A percentile compares a stretch with the other conserved stretches of the same genome.
phyloP scores from a whole-genome alignment of 495 filamentous ascomycete species.

The Penicillium alfredii region DNA sequence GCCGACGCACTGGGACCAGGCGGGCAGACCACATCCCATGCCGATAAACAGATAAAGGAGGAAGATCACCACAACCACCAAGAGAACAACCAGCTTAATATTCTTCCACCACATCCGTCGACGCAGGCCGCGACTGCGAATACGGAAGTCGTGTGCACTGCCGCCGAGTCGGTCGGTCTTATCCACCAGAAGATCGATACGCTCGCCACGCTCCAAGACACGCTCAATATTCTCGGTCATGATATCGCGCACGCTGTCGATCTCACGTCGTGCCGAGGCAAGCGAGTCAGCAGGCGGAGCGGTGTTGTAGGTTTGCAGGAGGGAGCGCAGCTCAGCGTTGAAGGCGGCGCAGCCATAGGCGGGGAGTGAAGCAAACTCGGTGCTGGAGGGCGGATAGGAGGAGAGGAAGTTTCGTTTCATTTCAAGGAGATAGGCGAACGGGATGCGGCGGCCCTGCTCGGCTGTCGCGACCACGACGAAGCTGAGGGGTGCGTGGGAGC shows the following conservation, averaged over 20 bases:
- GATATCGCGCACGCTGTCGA: slow-evolving; percentile 87
- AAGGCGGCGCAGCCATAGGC: slow-evolving; percentile 88
- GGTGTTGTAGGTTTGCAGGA: slow-evolving; percentile 83
- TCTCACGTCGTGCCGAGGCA: slow-evolving; percentile 74
- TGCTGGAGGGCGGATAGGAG: slow-evolving; percentile 59
- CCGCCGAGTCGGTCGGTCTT: slow-evolving; percentile 91
- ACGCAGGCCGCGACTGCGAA: slow-evolving; percentile 78
- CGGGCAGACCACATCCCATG: slow-evolving; percentile 67
- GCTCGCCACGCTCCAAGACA: slow-evolving; percentile 86
- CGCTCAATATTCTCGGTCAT: slow-evolving; percentile 99
- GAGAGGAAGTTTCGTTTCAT: slow-evolving; percentile 82
- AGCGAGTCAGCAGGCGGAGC: slow-evolving; percentile 80
- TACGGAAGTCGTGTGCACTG: slow-evolving; percentile 79
- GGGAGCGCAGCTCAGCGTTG: slow-evolving; percentile 65
- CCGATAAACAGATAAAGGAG: slow-evolving; percentile 75
- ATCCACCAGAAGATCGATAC: slow-evolving; percentile 92
- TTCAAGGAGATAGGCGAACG: slow-evolving; percentile 88
- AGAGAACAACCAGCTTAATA: slow-evolving; percentile 80
- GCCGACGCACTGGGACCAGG: slow-evolving; percentile 47
- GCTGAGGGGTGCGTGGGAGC: slow-evolving; percentile 70
- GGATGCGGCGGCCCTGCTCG: slow-evolving; percentile 74
- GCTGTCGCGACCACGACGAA: slow-evolving; percentile 78
- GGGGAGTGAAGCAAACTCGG: slow-evolving; percentile 70
- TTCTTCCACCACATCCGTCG: slow-evolving; percentile 99
- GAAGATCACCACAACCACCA: slow-evolving; percentile 76